Evolutionary conservation across 805 yeast genomes (phyloP).

Genomic region (Candida hungchunana): DNA sequence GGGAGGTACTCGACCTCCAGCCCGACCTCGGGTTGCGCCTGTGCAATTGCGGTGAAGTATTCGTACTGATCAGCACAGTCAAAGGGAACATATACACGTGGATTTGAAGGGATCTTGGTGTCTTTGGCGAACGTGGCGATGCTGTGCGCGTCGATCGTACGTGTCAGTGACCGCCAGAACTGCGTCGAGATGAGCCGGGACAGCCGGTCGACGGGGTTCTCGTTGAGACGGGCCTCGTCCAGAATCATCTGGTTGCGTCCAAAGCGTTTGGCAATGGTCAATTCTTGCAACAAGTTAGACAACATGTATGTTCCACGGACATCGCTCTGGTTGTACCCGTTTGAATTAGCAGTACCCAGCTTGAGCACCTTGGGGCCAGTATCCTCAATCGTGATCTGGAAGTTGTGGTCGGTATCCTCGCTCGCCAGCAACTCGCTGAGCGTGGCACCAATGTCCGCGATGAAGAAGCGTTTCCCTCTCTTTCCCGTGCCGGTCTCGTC

Average conservation of each 20-base stretch:
- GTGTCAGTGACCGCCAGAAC: constrained; percentile 78
- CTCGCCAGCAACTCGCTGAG: constrained; percentile 60
- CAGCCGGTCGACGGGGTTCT: constrained; percentile 80
- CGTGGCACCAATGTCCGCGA: constrained; percentile 71
- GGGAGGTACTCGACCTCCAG: constrained; percentile 81
- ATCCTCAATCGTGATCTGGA: constrained; percentile 82
- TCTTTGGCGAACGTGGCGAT: constrained; percentile 72
- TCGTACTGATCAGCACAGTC: constrained; percentile 67
- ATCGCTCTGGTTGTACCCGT: constrained; percentile 69
- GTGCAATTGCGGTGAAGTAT: constrained; percentile 54
- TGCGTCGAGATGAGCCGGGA: constrained; percentile 66
- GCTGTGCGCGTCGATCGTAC: constrained; percentile 59
- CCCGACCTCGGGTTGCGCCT: constrained; percentile 47
- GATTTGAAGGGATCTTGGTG: constrained; percentile 67
- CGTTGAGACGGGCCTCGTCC: constrained; percentile 80
- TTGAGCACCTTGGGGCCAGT: constrained; percentile 78
- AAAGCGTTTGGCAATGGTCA: constrained; percentile 77
- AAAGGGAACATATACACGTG: constrained; percentile 75
- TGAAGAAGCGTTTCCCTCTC: constrained; percentile 49
- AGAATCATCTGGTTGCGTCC: constrained; percentile 75
- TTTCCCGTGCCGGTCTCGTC: constrained; percentile 41
- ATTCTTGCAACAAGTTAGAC: constrained; percentile 80
- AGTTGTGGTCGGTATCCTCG: constrained; percentile 84
- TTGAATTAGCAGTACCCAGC: constrained; percentile 79
- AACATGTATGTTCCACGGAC: constrained; percentile 88